Percentiles rank a stretch among this genome's conserved stretches.
These are phyloP conservation scores for Cryptosporidium baileyi DNA, from an alignment of 169 alveolate genomes.

Conservation along the genomic window DNA sequence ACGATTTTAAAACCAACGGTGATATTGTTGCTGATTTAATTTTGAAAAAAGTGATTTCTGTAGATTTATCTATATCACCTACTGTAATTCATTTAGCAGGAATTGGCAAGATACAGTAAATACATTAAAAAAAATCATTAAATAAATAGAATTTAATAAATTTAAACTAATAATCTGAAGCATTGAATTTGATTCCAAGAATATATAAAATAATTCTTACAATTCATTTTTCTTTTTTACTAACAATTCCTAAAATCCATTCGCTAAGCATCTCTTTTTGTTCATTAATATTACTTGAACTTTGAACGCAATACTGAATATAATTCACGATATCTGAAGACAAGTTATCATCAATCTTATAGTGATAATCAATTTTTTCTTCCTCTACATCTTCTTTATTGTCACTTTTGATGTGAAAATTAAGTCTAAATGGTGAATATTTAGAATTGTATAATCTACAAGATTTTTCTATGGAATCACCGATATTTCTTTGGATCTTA, in stretches of 20 bases:
- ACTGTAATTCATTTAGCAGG: slow-evolving; percentile 41
- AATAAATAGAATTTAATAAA: neutral
- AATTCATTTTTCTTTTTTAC: neutral
- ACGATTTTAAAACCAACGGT: slow-evolving; percentile 59
- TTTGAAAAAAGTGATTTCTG: slow-evolving; percentile 34
- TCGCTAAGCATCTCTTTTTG: slow-evolving; percentile 53
- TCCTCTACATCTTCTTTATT: slow-evolving; percentile 21
- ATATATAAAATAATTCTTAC: neutral
- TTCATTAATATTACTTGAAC: slow-evolving; percentile 13
- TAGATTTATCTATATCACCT: slow-evolving; percentile 36
- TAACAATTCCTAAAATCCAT: slow-evolving; percentile 6
- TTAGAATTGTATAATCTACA: slow-evolving; percentile 9
- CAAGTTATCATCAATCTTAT: slow-evolving; percentile 34
- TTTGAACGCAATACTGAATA: slow-evolving; percentile 24
- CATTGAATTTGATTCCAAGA: neutral
- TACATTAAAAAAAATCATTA: neutral
- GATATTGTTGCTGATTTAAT: slow-evolving; percentile 52
- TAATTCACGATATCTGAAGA: slow-evolving; percentile 5
- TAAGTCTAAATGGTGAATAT: slow-evolving; percentile 52
- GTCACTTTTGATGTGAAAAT: neutral
- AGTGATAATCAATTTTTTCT: slow-evolving; percentile 27
- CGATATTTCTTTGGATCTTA: slow-evolving; percentile 22
- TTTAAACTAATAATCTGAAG: neutral
- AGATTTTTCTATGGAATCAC: slow-evolving; percentile 34
- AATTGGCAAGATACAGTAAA: slow-evolving; percentile 13